These are phyloP conservation scores for Pseudogymnoascus sp. DNA, from an alignment of 2,329 filamentous ascomycete species.

Conservation along the genomic window DNA sequence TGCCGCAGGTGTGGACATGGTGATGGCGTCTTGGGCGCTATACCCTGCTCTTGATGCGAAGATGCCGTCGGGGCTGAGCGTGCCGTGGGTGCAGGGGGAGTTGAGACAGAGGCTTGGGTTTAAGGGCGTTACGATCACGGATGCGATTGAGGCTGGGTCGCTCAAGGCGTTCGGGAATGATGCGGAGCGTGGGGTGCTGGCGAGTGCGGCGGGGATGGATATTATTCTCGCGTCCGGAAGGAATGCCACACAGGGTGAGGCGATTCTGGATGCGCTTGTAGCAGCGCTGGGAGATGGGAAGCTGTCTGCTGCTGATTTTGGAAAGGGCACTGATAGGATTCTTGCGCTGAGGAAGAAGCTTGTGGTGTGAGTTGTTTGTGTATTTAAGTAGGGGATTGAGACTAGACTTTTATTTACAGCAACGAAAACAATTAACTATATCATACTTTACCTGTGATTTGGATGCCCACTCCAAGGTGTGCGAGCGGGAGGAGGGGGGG, in stretches of 20 bases:
- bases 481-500: background rate
- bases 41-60: constrained; percentile 25
- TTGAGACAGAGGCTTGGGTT: constrained; percentile 23
- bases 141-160: constrained; percentile 26
- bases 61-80: constrained; percentile 24
- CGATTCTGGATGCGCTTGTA: constrained; percentile 1
- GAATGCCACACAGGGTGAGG: constrained; percentile 25
- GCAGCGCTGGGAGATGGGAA: background rate
- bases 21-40: constrained; percentile 28
- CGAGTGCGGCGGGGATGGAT: constrained; percentile 26
- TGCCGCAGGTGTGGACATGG: constrained; percentile 24
- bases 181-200: constrained; percentile 21
- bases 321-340: background rate
- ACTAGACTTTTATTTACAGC: background rate
- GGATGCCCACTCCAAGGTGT: background rate
- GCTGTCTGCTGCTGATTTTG: background rate
- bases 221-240: constrained; percentile 24
- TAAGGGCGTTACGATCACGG: constrained; percentile 26
- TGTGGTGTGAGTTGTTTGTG: background rate
- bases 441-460: background rate
- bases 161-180: constrained; percentile 22
- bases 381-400: background rate
- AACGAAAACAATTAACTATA: background rate
- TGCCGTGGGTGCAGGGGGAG: constrained; percentile 23
- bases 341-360: constrained; percentile 6